phyloP scores from a whole-genome alignment of 2,329 filamentous ascomycete species.

The Zymoseptoria pseudotritici region DNA sequence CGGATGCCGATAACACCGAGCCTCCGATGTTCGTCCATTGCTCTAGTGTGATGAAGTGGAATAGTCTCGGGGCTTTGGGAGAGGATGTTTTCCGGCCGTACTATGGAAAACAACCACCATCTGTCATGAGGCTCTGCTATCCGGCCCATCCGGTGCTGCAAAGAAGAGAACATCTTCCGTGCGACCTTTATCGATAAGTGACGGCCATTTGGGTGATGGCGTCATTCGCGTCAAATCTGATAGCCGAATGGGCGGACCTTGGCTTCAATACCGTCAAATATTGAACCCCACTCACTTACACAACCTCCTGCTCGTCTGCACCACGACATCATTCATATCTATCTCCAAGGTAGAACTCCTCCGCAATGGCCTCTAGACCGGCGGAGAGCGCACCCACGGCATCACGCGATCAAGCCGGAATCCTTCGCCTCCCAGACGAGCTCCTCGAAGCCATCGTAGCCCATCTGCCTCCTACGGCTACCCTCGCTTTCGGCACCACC shows the following conservation, averaged over 20 bases:
- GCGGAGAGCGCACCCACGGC: background rate
- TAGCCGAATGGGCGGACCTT: no score
- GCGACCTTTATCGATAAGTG: no score
- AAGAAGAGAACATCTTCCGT: no score
- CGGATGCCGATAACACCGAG: background rate
- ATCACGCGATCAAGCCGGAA: background rate
- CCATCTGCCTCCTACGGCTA: constrained; percentile 47
- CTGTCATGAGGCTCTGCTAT: background rate
- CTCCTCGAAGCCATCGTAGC: constrained; percentile 72
- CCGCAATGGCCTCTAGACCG: background rate
- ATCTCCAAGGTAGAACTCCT: background rate
- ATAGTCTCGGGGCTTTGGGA: background rate
- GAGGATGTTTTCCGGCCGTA: background rate
- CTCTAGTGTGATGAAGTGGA: background rate
- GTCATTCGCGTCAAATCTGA: no score
- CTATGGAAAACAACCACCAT: background rate
- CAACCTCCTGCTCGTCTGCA: background rate
- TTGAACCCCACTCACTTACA: no score
- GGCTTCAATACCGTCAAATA: no score
- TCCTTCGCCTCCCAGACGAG: constrained; percentile 63
- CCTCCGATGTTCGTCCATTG: background rate
- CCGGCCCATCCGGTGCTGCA: background rate
- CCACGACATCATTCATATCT: background rate
- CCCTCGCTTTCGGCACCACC: constrained; percentile 49
- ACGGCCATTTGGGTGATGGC: no score